Percentiles rank a stretch among this genome's conserved stretches.
These are phyloP conservation scores for Aaosphaeria pasadenensis DNA, from an alignment of 2,329 filamentous ascomycete species.

Conservation along the genomic window DNA sequence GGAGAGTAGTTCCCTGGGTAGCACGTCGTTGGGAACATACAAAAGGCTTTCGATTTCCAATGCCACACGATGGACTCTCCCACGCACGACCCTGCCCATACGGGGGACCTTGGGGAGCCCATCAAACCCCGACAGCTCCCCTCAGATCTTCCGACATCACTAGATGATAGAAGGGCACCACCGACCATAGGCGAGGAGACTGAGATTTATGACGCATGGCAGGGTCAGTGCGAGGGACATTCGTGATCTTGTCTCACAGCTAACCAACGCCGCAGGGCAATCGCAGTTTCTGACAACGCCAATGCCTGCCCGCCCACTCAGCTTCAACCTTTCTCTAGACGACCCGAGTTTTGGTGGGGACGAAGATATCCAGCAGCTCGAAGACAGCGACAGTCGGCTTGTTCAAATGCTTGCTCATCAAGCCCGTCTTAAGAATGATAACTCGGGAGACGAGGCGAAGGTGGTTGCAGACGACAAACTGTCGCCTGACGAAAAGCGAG, in stretches of 20 bases:
- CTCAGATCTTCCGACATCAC: constrained; percentile 80
- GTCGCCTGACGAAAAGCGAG: constrained; percentile 72
- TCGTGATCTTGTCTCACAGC: background rate
- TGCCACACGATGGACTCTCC: constrained; percentile 35
- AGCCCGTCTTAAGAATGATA: constrained; percentile 74
- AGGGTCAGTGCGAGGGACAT: constrained; percentile 60
- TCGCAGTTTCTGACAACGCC: constrained; percentile 92
- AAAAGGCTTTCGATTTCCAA: constrained; percentile 11
- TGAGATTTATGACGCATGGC: constrained; percentile 98
- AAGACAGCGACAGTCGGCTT: constrained; percentile 81
- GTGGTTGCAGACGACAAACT: constrained; percentile 73
- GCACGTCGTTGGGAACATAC: background rate
- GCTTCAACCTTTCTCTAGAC: constrained; percentile 82
- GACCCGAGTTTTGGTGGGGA: constrained; percentile 68
- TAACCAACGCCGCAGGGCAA: constrained; percentile 61
- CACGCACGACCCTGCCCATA: constrained; percentile 32
- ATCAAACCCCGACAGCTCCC: constrained; percentile 58
- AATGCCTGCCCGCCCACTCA: constrained; percentile 76
- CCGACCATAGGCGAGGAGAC: constrained; percentile 72
- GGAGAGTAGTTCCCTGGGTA: background rate
- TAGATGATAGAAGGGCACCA: constrained; percentile 79
- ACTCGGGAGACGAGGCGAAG: constrained; percentile 70
- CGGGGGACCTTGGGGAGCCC: constrained; percentile 26
- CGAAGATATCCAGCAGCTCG: constrained; percentile 54
- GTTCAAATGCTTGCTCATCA: constrained; percentile 97